Percentiles rank a stretch among this genome's conserved stretches.
These are phyloP conservation scores for Cryphonectria carpinicola DNA, from an alignment of 2,329 filamentous ascomycete species.

Conservation along the genomic window DNA sequence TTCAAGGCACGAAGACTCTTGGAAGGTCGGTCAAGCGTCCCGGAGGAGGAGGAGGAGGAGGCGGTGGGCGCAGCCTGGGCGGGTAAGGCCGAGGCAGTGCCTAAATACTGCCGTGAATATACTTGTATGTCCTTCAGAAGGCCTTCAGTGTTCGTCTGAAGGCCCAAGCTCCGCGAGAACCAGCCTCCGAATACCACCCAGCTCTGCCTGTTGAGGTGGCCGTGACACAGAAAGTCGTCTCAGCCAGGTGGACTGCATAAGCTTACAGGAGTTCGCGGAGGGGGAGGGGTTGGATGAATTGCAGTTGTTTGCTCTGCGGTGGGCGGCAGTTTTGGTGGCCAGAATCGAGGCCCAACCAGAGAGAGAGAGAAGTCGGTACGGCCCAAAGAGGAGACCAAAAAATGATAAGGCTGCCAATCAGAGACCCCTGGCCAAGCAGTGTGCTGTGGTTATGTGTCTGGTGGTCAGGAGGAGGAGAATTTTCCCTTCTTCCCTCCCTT, in stretches of 20 bases:
- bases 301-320: background rate
- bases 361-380: background rate
- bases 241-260: slow-evolving; percentile 11
- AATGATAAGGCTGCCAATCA: slow-evolving; percentile 16
- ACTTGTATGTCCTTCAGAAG: background rate
- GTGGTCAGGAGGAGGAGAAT: no score
- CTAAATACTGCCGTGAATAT: background rate
- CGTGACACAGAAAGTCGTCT: slow-evolving; percentile 9
- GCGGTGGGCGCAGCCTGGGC: background rate
- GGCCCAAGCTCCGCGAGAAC: background rate
- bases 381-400: background rate
- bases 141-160: background rate
- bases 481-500: no score
- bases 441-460: background rate
- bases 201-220: slow-evolving; percentile 8
- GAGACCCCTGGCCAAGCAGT: background rate
- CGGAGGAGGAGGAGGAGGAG: background rate
- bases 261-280: slow-evolving; percentile 13
- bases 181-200: background rate
- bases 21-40: background rate
- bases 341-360: background rate
- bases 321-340: slow-evolving; percentile 3
- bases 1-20: background rate
- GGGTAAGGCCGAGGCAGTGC: background rate
- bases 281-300: no score